Conservation (phyloP, 2,329 filamentous ascomycete species). For the Pseudocercospora crystallina region DNA sequence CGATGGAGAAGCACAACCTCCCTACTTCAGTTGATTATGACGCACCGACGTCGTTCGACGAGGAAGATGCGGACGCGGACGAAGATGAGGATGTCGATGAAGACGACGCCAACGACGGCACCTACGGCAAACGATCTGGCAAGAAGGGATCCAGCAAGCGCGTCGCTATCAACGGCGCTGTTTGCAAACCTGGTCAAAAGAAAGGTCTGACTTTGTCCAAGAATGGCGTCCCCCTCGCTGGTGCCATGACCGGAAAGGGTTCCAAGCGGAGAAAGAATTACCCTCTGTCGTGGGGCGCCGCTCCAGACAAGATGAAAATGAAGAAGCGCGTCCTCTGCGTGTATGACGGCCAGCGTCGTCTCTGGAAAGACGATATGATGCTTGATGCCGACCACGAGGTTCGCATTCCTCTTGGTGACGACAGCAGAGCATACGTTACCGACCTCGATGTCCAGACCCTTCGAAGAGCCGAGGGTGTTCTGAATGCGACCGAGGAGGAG, state of each 20-base stretch:
- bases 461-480: conserved; percentile 81
- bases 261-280: conserved; percentile 94
- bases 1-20: conserved; percentile 59
- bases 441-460: conserved; percentile 91
- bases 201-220: conserved; percentile 76
- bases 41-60: conserved; percentile 47
- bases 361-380: conserved; percentile 99
- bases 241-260: conserved; percentile 52
- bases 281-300: conserved; percentile 88
- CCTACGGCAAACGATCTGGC: conserved; percentile 51
- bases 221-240: conserved; percentile 62
- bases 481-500: conserved; percentile 77
- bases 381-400: conserved; percentile 93
- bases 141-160: conserved; percentile 52
- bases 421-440: conserved; percentile 76
- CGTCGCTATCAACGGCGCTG: conserved; percentile 38
- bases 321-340: conserved; percentile 95
- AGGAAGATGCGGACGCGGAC: conserved; percentile 59
- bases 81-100: conserved; percentile 57
- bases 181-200: conserved; percentile 50
- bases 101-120: conserved; percentile 53
- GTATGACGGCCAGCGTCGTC: conserved; percentile 80
- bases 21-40: conserved; percentile 48
- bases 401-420: conserved; percentile 73
- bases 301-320: conserved; percentile 92